These are phyloP conservation scores for Pelomyxa schiedti DNA, from an alignment of 78 protist genomes.

Conservation along the genomic window DNA sequence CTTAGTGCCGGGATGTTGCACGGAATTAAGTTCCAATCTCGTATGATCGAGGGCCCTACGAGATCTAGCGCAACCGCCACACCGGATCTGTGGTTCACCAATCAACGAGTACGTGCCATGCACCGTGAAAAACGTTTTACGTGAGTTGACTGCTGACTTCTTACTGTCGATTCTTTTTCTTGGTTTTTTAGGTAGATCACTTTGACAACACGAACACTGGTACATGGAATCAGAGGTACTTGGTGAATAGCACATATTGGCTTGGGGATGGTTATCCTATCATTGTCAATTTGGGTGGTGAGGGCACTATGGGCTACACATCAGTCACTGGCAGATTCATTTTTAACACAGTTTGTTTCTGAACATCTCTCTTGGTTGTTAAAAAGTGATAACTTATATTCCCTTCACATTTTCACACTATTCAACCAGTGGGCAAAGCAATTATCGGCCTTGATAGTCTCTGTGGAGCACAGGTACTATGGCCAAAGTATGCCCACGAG, in stretches of 20 bases:
- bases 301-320: background rate
- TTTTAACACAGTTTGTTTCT: no score
- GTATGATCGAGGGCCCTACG: no score
- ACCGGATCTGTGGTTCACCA: no score
- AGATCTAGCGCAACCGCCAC: no score
- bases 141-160: no score
- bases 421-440: background rate
- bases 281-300: background rate
- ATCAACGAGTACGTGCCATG: no score
- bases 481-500: constrained; percentile 15
- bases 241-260: constrained; percentile 10
- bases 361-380: background rate
- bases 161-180: no score
- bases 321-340: no score
- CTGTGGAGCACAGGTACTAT: constrained; percentile 44
- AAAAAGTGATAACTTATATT: background rate
- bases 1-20: no score
- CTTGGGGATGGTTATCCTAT: background rate
- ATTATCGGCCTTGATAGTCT: background rate
- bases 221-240: constrained; percentile 14
- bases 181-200: constrained; percentile 38
- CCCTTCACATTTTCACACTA: no score
- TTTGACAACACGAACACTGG: constrained; percentile 1
- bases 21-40: no score
- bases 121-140: no score